Conservation (phyloP, 441 rosid genomes). For the Eutrema salsugineum region DNA sequence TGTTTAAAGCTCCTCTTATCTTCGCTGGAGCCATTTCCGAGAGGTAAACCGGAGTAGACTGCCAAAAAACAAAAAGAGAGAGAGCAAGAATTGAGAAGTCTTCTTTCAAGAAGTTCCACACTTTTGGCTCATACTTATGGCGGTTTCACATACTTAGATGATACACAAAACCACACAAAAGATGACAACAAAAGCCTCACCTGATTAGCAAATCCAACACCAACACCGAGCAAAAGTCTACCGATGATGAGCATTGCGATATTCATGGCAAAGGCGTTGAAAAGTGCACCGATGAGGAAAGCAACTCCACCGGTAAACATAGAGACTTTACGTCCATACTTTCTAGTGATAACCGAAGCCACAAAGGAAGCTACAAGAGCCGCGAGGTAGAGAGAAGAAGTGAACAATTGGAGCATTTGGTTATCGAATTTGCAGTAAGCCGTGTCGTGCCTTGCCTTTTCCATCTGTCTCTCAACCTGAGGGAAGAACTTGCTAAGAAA, state of each 20-base stretch:
- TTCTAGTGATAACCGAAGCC: constrained; percentile 64
- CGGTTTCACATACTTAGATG: not conserved
- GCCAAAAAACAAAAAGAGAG: not conserved
- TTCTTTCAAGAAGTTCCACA: no score
- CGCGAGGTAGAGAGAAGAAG: constrained; percentile 81
- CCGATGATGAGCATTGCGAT: constrained; percentile 82
- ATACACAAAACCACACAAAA: not conserved
- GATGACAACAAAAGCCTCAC: constrained; percentile 27
- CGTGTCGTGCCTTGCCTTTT: constrained; percentile 28
- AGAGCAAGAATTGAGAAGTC: constrained; percentile 9
- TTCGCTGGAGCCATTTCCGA: constrained; percentile 48
- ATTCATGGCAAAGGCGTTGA: constrained; percentile 65
- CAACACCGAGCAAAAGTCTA: constrained; percentile 77
- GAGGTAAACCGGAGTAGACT: constrained; percentile 50
- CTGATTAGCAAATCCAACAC: constrained; percentile 93
- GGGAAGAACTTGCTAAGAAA: constrained; percentile 71
- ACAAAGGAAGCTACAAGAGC: constrained; percentile 63
- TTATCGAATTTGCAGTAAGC: constrained; percentile 78
- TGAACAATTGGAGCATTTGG: constrained; percentile 62
- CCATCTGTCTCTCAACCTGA: constrained; percentile 40
- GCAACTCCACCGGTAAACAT: constrained; percentile 85
- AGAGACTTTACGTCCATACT: constrained; percentile 62
- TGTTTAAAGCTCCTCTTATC: constrained; percentile 40
- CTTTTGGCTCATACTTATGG: no score
- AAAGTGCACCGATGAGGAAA: constrained; percentile 66